phyloP scores from a whole-genome alignment of 306 rosid species.

The Gleditsia sinensis region DNA sequence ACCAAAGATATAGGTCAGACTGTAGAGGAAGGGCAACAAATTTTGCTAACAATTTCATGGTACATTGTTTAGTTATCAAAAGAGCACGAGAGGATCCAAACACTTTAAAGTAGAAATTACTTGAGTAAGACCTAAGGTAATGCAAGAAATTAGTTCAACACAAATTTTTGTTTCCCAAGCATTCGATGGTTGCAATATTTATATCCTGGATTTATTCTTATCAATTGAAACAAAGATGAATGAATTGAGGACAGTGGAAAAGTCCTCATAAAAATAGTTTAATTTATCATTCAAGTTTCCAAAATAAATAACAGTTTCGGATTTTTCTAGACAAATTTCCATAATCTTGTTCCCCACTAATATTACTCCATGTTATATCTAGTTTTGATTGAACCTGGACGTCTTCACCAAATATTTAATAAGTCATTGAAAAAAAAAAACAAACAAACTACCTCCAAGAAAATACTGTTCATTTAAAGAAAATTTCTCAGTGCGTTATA shows the following conservation, averaged over 20 bases:
- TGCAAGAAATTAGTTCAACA: neutral
- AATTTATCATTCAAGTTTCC: neutral
- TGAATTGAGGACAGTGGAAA: constrained; percentile 14
- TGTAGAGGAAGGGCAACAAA: neutral
- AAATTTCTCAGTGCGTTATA: neutral
- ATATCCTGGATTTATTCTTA: constrained; percentile 17
- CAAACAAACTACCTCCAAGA: constrained; percentile 7
- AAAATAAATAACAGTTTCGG: neutral
- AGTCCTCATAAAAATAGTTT: constrained; percentile 8
- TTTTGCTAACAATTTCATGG: constrained; percentile 11
- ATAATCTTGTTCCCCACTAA: constrained; percentile 1
- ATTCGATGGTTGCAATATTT: neutral
- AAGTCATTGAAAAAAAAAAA: no score
- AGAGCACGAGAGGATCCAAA: constrained; percentile 22
- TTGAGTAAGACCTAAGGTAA: neutral
- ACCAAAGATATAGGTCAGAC: neutral
- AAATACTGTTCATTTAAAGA: constrained; percentile 19
- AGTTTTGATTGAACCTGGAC: neutral
- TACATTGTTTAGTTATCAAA: constrained; percentile 6
- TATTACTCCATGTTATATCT: neutral
- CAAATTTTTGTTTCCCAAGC: neutral
- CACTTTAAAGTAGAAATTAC: neutral
- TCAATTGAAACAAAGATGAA: constrained; percentile 23
- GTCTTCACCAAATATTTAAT: constrained; percentile 13
- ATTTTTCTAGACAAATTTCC: neutral